Conservation (phyloP, 2,329 filamentous ascomycete species). For the Ceratocystis ficicola region DNA sequence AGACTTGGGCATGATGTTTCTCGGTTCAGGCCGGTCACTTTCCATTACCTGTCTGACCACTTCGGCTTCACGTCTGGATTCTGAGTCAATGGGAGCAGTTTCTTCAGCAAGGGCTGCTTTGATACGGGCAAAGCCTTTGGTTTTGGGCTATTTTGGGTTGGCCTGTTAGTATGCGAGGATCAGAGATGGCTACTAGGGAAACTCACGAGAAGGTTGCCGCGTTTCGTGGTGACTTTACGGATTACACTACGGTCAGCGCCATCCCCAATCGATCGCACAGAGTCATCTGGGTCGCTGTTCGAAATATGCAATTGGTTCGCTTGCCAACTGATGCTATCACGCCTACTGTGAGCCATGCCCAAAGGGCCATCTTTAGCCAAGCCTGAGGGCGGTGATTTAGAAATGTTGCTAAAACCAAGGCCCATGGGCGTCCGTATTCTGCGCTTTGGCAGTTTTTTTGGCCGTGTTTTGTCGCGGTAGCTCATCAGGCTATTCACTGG, state of each 20-base stretch:
- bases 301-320: constrained; percentile 78
- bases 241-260: constrained; percentile 63
- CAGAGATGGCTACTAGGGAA: not conserved
- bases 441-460: constrained; percentile 54
- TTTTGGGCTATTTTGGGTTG: constrained; percentile 58
- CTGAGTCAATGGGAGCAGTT: constrained; percentile 71
- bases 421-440: constrained; percentile 39
- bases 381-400: constrained; percentile 60
- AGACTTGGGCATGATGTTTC: constrained; percentile 30
- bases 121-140: constrained; percentile 88
- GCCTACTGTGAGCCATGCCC: constrained; percentile 42
- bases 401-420: constrained; percentile 40
- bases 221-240: constrained; percentile 67
- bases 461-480: constrained; percentile 64
- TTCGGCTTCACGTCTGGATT: constrained; percentile 82
- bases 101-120: constrained; percentile 83
- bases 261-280: constrained; percentile 56
- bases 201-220: constrained; percentile 76
- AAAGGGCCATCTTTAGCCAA: constrained; percentile 29
- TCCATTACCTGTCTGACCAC: constrained; percentile 92
- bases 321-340: constrained; percentile 83
- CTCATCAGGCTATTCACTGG: constrained; percentile 55
- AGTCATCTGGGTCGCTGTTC: constrained; percentile 54
- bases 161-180: constrained; percentile 26
- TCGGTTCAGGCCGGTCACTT: constrained; percentile 56